Evolutionary conservation across 2,329 filamentous ascomycete species (phyloP).

Genomic region (Coccinonectria pachysandricola): DNA sequence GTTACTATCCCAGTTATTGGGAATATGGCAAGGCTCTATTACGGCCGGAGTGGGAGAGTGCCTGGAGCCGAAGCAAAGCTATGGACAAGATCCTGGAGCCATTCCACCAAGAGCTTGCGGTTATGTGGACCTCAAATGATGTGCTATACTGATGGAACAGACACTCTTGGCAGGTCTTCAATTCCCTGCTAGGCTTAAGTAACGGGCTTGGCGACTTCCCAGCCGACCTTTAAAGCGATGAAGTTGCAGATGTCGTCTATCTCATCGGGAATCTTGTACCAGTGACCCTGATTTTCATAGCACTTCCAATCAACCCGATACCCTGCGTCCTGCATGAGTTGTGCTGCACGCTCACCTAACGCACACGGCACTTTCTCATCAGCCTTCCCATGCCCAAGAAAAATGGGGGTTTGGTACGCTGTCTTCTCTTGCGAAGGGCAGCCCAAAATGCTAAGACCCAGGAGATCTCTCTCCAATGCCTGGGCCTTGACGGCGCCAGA

Average conservation of each 20-base stretch:
- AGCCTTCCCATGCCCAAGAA: conserved; percentile 31
- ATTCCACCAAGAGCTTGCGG: conserved; percentile 3
- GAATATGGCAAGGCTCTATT: conserved; percentile 6
- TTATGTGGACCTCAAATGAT: conserved; percentile 3
- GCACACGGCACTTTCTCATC: conserved; percentile 28
- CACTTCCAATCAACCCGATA: conserved; percentile 17
- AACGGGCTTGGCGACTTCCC: too few relatives aligned
- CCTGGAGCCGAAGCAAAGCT: conserved; percentile 2
- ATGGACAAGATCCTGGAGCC: conserved; percentile 5
- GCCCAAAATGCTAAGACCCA: conserved; percentile 14
- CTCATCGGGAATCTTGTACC: conserved; percentile 36
- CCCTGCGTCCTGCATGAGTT: conserved; percentile 19
- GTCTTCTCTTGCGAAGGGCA: conserved; percentile 2
- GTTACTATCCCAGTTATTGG: conserved; percentile 6
- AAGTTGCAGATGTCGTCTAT: conserved; percentile 32
- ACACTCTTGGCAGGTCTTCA: too few relatives aligned
- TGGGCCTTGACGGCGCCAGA: conserved; percentile 14
- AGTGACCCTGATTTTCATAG: conserved; percentile 34
- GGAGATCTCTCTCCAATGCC: conserved; percentile 22
- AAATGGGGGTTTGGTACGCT: conserved; percentile 24
- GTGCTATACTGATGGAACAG: conserved; percentile 1
- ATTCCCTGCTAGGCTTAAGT: too few relatives aligned
- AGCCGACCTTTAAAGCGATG: conserved; percentile 5
- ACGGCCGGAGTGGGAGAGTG: conserved; percentile 3
- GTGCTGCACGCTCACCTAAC: conserved; percentile 22